Conservation (phyloP, 257 asterid species). For the Solanum arcanum region DNA sequence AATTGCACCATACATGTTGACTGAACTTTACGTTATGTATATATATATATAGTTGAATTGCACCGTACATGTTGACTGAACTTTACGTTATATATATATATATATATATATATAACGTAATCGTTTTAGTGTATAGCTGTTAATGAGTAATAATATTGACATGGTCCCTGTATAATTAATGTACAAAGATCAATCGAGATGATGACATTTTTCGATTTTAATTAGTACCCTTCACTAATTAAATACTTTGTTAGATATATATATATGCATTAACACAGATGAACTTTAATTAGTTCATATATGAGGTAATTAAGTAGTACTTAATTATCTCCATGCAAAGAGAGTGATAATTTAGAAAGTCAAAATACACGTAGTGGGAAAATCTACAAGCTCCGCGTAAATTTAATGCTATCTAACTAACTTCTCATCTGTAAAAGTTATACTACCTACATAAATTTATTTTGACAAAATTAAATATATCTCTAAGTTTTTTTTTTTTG, state of each 20-base stretch:
- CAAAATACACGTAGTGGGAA: not conserved
- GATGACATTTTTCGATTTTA: not conserved
- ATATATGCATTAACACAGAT: not conserved
- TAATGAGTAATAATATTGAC: not conserved
- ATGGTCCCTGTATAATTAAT: not conserved
- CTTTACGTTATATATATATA: no score
- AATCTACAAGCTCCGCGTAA: not conserved
- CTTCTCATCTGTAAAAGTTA: not conserved
- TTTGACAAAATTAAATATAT: not conserved
- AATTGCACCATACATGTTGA: fast-evolving
- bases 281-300: not conserved
- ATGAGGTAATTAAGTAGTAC: not conserved
- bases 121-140: not conserved
- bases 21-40: no score
- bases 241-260: not conserved
- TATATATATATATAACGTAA: no score
- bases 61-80: no score
- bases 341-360: not conserved
- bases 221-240: not conserved
- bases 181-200: not conserved
- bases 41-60: no score
- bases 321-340: not conserved
- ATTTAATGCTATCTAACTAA: constrained; percentile 1
- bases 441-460: not conserved
- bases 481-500: not conserved